Evolutionary conservation across 148 eudicot genomes (phyloP).

Genomic region (Chenopodium quinoa): DNA sequence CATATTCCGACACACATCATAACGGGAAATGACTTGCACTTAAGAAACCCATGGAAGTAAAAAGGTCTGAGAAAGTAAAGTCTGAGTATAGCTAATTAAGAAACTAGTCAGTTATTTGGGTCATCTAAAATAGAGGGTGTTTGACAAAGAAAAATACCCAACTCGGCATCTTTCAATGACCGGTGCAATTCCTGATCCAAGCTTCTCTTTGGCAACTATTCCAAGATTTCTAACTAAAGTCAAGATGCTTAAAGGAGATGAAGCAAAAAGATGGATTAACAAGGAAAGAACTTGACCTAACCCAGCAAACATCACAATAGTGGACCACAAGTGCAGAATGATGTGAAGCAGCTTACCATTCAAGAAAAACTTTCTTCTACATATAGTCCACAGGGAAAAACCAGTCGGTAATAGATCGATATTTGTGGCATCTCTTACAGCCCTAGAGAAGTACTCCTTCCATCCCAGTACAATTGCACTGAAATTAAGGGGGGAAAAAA

Average conservation of each 20-base stretch:
- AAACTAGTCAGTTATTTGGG: background rate
- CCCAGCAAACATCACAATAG: background rate
- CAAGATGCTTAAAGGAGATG: background rate
- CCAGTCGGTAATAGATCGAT: background rate
- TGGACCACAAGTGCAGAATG: background rate
- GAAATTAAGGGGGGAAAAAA: too few relatives aligned
- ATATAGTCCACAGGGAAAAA: background rate
- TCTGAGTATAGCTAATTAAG: background rate
- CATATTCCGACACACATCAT: background rate
- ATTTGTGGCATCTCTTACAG: background rate
- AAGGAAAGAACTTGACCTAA: background rate
- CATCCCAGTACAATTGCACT: background rate
- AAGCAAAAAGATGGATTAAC: background rate
- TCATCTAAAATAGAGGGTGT: background rate
- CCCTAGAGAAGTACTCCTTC: background rate
- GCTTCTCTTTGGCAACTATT: background rate
- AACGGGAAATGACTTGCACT: background rate
- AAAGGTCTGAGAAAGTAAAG: background rate
- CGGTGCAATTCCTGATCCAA: background rate
- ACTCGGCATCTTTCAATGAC: background rate
- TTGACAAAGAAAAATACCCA: background rate
- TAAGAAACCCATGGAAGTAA: background rate
- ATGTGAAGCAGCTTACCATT: background rate
- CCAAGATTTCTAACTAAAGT: background rate
- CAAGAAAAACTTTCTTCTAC: background rate